Conservation (phyloP, 2,329 filamentous ascomycete genomes). For the Elsinoe arachidis region DNA sequence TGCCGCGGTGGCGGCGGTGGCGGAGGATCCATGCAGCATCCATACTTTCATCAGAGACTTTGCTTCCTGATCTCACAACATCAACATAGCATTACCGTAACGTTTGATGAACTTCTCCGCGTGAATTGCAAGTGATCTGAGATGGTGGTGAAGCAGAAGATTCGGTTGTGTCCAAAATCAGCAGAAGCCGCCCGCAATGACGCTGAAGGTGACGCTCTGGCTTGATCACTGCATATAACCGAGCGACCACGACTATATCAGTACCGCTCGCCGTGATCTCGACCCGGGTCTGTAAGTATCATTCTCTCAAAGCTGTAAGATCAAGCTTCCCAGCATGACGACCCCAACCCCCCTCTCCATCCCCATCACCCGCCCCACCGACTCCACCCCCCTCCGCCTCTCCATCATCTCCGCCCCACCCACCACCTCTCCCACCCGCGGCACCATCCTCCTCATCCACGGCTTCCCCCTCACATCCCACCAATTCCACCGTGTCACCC, state of each 20-base stretch:
- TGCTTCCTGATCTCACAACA: not conserved
- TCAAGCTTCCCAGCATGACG: not conserved
- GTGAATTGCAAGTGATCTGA: no score
- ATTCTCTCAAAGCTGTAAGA: no score
- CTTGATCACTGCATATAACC: not conserved
- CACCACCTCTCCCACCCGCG: slow-evolving; percentile 12
- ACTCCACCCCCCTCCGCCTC: not conserved
- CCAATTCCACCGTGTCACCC: slow-evolving; percentile 28
- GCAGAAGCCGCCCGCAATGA: not conserved
- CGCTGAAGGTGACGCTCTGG: not conserved
- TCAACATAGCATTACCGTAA: not conserved
- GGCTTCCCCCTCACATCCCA: slow-evolving; percentile 40
- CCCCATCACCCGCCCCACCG: not conserved
- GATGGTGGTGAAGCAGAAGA: not conserved
- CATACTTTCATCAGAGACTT: not conserved
- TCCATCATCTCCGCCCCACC: not conserved
- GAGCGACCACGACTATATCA: not conserved
- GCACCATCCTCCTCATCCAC: slow-evolving; percentile 35
- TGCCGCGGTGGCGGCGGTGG: slow-evolving; percentile 7
- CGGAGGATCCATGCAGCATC: slow-evolving; percentile 5
- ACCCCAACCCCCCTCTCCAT: not conserved
- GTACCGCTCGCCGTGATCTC: no score
- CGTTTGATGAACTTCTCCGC: not conserved
- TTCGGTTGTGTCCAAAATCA: not conserved
- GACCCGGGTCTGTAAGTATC: no score